These are phyloP conservation scores for Candida hungchunana DNA, from an alignment of 805 yeast genomes.

Conservation along the genomic window DNA sequence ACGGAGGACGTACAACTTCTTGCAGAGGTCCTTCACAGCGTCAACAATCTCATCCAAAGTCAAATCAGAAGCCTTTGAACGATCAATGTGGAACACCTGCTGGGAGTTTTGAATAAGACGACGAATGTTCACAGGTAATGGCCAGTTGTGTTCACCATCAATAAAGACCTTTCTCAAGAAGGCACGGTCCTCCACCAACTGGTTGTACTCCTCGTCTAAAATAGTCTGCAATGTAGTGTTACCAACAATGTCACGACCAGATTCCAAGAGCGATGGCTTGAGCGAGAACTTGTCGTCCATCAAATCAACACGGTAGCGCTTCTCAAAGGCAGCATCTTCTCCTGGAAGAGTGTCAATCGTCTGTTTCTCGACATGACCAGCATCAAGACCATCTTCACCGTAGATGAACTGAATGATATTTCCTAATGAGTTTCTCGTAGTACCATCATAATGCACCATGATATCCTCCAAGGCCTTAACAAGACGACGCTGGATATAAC, in stretches of 20 bases:
- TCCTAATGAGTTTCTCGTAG: slow-evolving; percentile 96
- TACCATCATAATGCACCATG: slow-evolving; percentile 97
- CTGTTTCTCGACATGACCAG: slow-evolving; percentile 96
- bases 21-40: slow-evolving; percentile 66
- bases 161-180: slow-evolving; percentile 81
- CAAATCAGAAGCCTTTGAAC: slow-evolving; percentile 84
- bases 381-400: slow-evolving; percentile 99
- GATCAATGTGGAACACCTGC: slow-evolving; percentile 92
- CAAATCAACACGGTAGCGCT: slow-evolving; percentile 80
- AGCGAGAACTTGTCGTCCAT: slow-evolving; percentile 63
- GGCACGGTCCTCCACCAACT: slow-evolving; percentile 69
- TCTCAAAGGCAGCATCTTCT: slow-evolving; percentile 76
- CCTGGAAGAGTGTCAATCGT: slow-evolving; percentile 95
- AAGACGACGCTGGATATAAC: slow-evolving; percentile 96
- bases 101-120: slow-evolving; percentile 96
- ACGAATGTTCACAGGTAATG: slow-evolving; percentile 93
- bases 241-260: slow-evolving; percentile 88
- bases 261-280: slow-evolving; percentile 72
- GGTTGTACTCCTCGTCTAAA: slow-evolving; percentile 81
- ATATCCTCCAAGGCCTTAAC: slow-evolving; percentile 96
- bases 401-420: slow-evolving; percentile 93
- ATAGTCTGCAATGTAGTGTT: slow-evolving; percentile 77
- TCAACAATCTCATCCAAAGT: slow-evolving; percentile 75
- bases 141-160: slow-evolving; percentile 96
- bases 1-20: slow-evolving; percentile 69